Evolutionary conservation across 768 basidiomycete species (phyloP), one percentile per base, ranked within the genome.

Genomic region (Pseudohyphozyma bogoriensis): DNA sequence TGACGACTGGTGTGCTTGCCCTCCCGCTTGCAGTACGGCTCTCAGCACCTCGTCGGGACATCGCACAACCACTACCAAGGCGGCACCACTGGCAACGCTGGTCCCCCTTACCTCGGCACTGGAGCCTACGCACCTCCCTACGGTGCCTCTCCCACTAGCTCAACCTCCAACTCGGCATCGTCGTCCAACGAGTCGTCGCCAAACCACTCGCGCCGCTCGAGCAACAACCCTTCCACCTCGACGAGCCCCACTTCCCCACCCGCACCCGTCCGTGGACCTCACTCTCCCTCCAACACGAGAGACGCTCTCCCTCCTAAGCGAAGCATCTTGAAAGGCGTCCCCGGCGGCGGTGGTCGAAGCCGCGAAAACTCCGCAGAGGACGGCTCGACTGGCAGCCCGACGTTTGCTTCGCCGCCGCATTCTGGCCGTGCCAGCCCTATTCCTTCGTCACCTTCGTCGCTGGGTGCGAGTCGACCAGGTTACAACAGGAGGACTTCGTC

Each of bases 1-100:
- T n/a, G n/a, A n/a, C n/a, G n/a, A n/a, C n/a, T n/a, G n/a, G n/a
- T n/a, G n/a, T n/a, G n/a, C n/a, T n/a, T n/a, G n/a, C n/a, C n/a
- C n/a, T n/a, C n/a, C n/a, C n/a, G n/a, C n/a, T n/a, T n/a, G n/a
- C n/a, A 53, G 31, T 66, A 66, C 49, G 65, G 61, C 36, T 62
- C 65, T 31, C 52, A 59, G 29, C 66, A 67, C 54, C 51, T 67
- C 28, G 36, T 63, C 50, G 65, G 65, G 42, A 59, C 54, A 7
- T 20, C 40, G 35, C 61, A 63, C 59, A 63, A 67, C 62, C 58
- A 60, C 37, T 67, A 58, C 51, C 52, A 55, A 32, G 50, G 42
- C 16, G 59, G 56, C 13, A 39, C 51, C 8, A 56, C 39, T 26
- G 18, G 20, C 18, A 29, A n/a, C n/a, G n/a, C n/a, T n/a, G n/a